phyloP scores from a whole-genome alignment of 331 rosid species.

The Ulmus americana region DNA sequence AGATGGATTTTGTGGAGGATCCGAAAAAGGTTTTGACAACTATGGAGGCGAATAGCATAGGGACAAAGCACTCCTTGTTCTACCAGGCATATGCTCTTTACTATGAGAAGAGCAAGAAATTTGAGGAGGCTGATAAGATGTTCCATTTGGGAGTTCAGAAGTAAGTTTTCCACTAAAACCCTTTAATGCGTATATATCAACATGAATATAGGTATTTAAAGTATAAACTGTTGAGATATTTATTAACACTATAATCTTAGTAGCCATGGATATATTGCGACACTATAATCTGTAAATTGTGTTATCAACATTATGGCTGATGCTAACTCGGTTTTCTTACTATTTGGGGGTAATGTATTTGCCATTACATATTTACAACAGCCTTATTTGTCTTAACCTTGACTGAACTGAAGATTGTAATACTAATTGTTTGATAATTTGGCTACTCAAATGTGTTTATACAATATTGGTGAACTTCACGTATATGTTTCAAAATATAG shows the following conservation, averaged over 20 bases:
- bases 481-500: not conserved
- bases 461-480: not conserved
- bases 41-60: constrained; percentile 71
- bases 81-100: constrained; percentile 91
- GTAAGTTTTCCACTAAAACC: constrained; percentile 35
- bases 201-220: no score
- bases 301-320: no score
- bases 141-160: constrained; percentile 77
- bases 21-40: constrained; percentile 49
- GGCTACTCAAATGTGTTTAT: not conserved
- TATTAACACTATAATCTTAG: no score
- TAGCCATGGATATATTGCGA: no score
- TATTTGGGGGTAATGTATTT: no score
- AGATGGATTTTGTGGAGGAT: constrained; percentile 87
- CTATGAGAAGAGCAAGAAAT: constrained; percentile 71
- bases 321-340: no score
- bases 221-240: no score
- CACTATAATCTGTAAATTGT: no score
- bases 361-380: no score
- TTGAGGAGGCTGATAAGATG: constrained; percentile 80
- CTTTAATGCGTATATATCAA: no score
- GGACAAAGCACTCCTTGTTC: constrained; percentile 58
- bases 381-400: not conserved
- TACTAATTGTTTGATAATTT: not conserved
- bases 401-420: not conserved